Evolutionary conservation across 1,139 yeast genomes (phyloP), one percentile per base, ranked within the genome.

Genomic region (Yamadazyma aaseri): DNA sequence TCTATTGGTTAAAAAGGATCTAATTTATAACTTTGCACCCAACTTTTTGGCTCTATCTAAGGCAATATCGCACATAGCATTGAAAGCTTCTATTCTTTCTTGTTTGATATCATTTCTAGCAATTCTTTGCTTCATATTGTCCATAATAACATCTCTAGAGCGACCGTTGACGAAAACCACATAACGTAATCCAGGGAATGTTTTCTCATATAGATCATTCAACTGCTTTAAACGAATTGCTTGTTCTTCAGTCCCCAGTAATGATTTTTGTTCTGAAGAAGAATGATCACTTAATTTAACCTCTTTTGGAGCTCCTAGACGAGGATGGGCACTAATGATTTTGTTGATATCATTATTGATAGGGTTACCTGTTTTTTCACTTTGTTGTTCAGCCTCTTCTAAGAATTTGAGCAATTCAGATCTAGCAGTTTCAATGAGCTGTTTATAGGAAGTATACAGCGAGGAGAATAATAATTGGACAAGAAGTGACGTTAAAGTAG

Each of bases 121-220:
- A 8, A 89, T 84, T 40, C 96, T 69, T 15, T 48, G 44, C 30
- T 56, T 56, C 90, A 89, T 86, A 47, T 81, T 69, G 17, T 60
- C 59, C 79, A 86, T 81, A 16, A 89, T 79, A 17, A 60, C 79
- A 4, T 70, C 65, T 42, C 95, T 67, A 4, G 80, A 58, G 42
- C 96, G 65, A 1, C 96, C 96, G 56, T 86, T 86, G 17, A 89
- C 97, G 57, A 89, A 89, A 5, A 86, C 90, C n/a, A 89, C 96
- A 53, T 85, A 89, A 31, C 90, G 65, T 36, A 89, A 71, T 0
- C 96, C 96, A 0, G 95, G 95, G 49, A 85, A 89, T 5, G 66
- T 65, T 7, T 41, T 23, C 51, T 89, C 97, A 54, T 89, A 89
- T 32, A 51, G 49, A 2, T 65, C 68, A 50, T 89, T 89, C 48